Evolutionary conservation across 2,329 filamentous ascomycete species (phyloP), one percentile per base, ranked within the genome.

Genomic region (Exophiala aquamarina): DNA sequence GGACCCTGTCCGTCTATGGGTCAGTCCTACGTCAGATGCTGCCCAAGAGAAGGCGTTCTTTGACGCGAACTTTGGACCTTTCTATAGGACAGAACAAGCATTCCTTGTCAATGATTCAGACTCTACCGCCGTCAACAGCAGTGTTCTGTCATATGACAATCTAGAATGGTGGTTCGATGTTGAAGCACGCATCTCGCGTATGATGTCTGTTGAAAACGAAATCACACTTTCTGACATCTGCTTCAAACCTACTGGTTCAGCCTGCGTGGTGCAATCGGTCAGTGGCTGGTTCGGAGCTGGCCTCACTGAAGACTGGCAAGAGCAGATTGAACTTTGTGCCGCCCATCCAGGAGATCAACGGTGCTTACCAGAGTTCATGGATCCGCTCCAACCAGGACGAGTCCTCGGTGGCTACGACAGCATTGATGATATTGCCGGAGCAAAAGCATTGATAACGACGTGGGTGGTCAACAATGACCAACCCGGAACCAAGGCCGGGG

Each of bases 51-150:
- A 98, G 71, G 79, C 79, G 1, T 98, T 94, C 64, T 98, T 97
- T 56, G 94, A 98, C 64, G 67, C 80, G 28, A 90, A 89, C 59
- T 98, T 98, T 64, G 94, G 93, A 0, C 90, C 92, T 0, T 98
- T 98, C 63, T 98, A 93, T 69, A 87, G 93, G 32, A 87, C 91
- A 0, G 88, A 98, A 66, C 93, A 98, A 69, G 82, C 84, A 1
- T 98, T 98, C 66, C 68, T 98, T 11, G 89, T 97, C 52, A 98
- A 97, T 55, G 91, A 96, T 58, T 90, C 83, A 1, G 91, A 96
- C 58, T 90, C 83, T 1, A 66, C 77, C 1, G 60, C 76, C 2
- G 74, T 75, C 2, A 81, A 80, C 0, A 77, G 83, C 2, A 83
- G 86, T 0, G 89, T 97, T 2, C 71, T 98, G 47, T 90, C 81